Conservation (phyloP, 148 eudicot species). For the Dianthus caryophyllus region DNA sequence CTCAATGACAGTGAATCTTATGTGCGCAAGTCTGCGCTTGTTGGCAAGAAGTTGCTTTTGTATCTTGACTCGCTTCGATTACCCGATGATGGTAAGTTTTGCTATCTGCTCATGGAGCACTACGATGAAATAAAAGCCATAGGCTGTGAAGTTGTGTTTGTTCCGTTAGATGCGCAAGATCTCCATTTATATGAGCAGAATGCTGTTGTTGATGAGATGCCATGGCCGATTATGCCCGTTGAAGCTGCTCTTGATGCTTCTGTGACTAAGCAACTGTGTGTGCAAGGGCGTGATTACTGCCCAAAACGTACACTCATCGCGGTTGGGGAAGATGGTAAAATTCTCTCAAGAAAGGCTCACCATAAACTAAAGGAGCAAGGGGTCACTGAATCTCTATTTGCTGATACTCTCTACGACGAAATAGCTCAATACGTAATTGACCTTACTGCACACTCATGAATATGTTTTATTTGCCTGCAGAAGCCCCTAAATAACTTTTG, state of each 20-base stretch:
- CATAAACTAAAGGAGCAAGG: background rate
- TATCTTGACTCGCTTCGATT: conserved; percentile 1
- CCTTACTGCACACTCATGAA: background rate
- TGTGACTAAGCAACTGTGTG: background rate
- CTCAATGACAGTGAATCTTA: background rate
- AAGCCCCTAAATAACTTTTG: no score
- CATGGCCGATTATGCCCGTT: conserved; percentile 5
- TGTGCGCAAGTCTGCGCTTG: background rate
- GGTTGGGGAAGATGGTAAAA: background rate
- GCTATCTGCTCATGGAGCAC: background rate
- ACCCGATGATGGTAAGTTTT: background rate
- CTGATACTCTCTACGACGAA: background rate
- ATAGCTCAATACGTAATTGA: background rate
- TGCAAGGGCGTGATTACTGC: background rate
- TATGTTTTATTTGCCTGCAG: background rate
- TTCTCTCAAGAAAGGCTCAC: background rate
- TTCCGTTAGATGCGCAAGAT: background rate
- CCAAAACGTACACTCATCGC: background rate
- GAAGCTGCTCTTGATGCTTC: background rate
- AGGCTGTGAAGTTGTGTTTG: background rate
- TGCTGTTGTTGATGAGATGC: conserved; percentile 5
- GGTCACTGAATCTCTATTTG: conserved; percentile 3
- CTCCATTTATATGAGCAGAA: background rate
- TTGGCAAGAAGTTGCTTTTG: background rate
- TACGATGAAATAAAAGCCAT: background rate